Evolutionary conservation across 2,329 filamentous ascomycete genomes (phyloP).

Genomic region (Dothistroma pini): DNA sequence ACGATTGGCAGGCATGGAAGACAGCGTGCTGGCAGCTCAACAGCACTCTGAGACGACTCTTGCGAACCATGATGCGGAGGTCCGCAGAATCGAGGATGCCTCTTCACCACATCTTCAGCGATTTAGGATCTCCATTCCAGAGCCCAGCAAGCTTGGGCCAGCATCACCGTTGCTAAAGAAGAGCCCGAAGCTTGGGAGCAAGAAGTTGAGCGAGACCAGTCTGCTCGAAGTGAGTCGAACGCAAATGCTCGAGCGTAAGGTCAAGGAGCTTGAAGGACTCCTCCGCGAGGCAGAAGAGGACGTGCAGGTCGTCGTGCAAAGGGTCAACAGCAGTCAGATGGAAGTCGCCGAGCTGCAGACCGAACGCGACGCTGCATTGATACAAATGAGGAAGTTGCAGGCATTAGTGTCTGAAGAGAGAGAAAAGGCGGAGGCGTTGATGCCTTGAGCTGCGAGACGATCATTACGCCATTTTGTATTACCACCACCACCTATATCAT

Average conservation of each 20-base stretch:
- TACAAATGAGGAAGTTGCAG: conserved; percentile 67
- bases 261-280: conserved; percentile 80
- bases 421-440: conserved; percentile 51
- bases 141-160: conserved; percentile 48
- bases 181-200: conserved; percentile 53
- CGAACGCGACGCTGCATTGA: conserved; percentile 69
- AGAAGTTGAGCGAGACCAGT: conserved; percentile 52
- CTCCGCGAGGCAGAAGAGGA: conserved; percentile 70
- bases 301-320: conserved; percentile 77
- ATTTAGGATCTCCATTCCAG: conserved; percentile 48
- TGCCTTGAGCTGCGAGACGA: conserved; percentile 9
- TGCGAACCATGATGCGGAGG: conserved; percentile 79
- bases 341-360: conserved; percentile 76
- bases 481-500: neutral
- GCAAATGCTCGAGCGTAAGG: conserved; percentile 69
- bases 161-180: conserved; percentile 57
- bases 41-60: conserved; percentile 82
- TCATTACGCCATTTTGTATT: neutral
- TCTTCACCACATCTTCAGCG: conserved; percentile 74
- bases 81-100: conserved; percentile 69
- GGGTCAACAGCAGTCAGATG: conserved; percentile 80
- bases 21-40: conserved; percentile 77
- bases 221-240: conserved; percentile 65
- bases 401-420: conserved; percentile 62
- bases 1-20: conserved; percentile 76